phyloP scores from a whole-genome alignment of 768 basidiomycete genomes.

The Boletus patriciae region DNA sequence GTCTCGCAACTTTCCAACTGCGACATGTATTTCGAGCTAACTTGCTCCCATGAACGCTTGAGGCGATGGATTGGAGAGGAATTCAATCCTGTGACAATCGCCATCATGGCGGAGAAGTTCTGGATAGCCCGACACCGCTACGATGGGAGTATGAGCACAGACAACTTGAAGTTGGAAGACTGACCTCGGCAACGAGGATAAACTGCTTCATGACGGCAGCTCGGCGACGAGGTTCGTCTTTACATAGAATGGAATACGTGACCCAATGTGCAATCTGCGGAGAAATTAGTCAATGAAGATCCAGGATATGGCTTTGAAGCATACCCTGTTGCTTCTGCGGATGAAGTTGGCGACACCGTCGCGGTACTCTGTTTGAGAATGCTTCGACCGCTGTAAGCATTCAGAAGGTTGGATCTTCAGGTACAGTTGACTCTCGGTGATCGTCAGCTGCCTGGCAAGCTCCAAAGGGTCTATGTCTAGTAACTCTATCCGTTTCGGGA shows the following conservation, averaged over 20 bases:
- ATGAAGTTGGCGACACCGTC: conserved; percentile 62
- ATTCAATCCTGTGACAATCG: conserved; percentile 66
- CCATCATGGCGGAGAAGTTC: conserved; percentile 70
- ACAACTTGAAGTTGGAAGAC: conserved; percentile 16
- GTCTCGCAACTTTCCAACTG: conserved; percentile 54
- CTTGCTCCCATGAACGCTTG: conserved; percentile 63
- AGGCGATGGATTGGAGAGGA: conserved; percentile 63
- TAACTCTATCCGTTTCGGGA: conserved; percentile 49
- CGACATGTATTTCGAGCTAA: conserved; percentile 48
- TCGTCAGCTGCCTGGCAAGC: conserved; percentile 65
- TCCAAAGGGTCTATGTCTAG: conserved; percentile 64
- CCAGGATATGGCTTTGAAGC: background rate
- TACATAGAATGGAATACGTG: conserved; percentile 52
- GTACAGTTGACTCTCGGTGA: conserved; percentile 61
- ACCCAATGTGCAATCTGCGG: conserved; percentile 62
- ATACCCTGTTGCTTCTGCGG: conserved; percentile 54
- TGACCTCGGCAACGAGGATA: conserved; percentile 62
- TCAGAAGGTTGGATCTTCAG: conserved; percentile 59
- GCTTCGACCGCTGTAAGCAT: conserved; percentile 57
- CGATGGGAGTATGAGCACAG: background rate
- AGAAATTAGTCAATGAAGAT: background rate
- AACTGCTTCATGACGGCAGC: conserved; percentile 65
- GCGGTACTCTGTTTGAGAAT: conserved; percentile 41
- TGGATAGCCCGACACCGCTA: conserved; percentile 62
- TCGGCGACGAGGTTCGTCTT: conserved; percentile 59